Evolutionary conservation across 306 rosid genomes (phyloP).

Genomic region (Sesbania bispinosa): DNA sequence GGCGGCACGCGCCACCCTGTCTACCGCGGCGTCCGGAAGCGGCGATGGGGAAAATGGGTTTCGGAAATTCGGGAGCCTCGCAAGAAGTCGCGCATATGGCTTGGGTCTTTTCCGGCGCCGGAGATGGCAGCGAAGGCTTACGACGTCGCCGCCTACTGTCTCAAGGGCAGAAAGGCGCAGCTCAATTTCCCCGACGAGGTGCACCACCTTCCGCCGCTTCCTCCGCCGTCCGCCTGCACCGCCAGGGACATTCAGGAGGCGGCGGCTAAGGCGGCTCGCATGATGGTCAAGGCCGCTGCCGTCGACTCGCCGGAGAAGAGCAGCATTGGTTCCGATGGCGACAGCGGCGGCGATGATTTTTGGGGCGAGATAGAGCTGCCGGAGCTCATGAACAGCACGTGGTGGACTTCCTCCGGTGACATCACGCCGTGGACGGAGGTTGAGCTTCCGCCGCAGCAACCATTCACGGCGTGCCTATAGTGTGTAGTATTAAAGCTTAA

Average conservation of each 20-base stretch:
- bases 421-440: slow-evolving; percentile 29
- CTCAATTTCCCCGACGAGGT: slow-evolving; percentile 83
- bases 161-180: slow-evolving; percentile 74
- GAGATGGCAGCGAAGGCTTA: slow-evolving; percentile 95
- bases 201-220: slow-evolving; percentile 52
- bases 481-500: slow-evolving; percentile 1
- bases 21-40: slow-evolving; percentile 71
- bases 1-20: slow-evolving; percentile 65
- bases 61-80: slow-evolving; percentile 83
- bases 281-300: slow-evolving; percentile 18
- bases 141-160: slow-evolving; percentile 79
- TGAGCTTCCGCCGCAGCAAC: slow-evolving; percentile 26
- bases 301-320: slow-evolving; percentile 1
- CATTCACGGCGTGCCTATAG: slow-evolving; percentile 39
- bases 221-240: slow-evolving; percentile 42
- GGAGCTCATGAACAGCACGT: slow-evolving; percentile 48
- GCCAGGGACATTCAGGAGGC: slow-evolving; percentile 78
- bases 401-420: slow-evolving; percentile 28
- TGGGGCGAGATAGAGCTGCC: slow-evolving; percentile 87
- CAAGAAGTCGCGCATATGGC: slow-evolving; percentile 83
- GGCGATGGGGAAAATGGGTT: slow-evolving; percentile 95
- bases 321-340: slow-evolving; percentile 1
- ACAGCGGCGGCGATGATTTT: slow-evolving; percentile 48
- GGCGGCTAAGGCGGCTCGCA: slow-evolving; percentile 67
- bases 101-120: slow-evolving; percentile 78